Evolutionary conservation across 2,329 filamentous ascomycete genomes (phyloP), one percentile per base, ranked within the genome.

Genomic region (Colletotrichum cereale): DNA sequence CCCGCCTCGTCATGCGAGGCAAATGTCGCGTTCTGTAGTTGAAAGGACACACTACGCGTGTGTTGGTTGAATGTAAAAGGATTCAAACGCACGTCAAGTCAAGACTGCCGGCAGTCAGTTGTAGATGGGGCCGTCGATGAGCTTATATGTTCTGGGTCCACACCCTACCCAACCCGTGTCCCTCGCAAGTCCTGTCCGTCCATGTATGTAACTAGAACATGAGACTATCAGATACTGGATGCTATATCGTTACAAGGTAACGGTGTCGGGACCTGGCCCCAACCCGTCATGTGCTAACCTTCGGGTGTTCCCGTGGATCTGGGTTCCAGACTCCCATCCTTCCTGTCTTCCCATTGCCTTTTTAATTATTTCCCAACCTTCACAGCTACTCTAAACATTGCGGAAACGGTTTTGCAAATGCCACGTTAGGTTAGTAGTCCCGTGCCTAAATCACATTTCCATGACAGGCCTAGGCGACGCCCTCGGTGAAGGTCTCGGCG

Each of bases 11-110:
- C 7, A 57, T 34, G 67, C 42, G 48, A 62, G 56, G 56, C 57
- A 29, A 66, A 26, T 57, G 14, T 62, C 38, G 55, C 69, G 58
- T 72, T 71, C 24, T 56, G 65, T 34, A 55, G 58, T 53, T 47
- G 53, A 40, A 50, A 36, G 10, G 31, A 38, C 52, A 34, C 57
- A 47, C 44, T 14, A 7, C 21, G 16, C 0, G 34, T 67, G 67
- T 67, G 40, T 42, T 21, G 40, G 21, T 57, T 47, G 50, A 71
- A 71, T 67, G 50, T 7, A 21, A 58, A 62, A 62, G 42, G 29
- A 50, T 67, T 47, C 50, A 67, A 58, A 53, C 57, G n/a, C 24
- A 53, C 21, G n/a, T n/a, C n/a, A n/a, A n/a, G 12, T 8, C 40
- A 5, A 8, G 2, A 5, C 24, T 24, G 38, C 8, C 11, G 24